These are phyloP conservation scores for Flaveria sonorensis DNA, from an alignment of 129 eudicot genomes.

Conservation along the genomic window DNA sequence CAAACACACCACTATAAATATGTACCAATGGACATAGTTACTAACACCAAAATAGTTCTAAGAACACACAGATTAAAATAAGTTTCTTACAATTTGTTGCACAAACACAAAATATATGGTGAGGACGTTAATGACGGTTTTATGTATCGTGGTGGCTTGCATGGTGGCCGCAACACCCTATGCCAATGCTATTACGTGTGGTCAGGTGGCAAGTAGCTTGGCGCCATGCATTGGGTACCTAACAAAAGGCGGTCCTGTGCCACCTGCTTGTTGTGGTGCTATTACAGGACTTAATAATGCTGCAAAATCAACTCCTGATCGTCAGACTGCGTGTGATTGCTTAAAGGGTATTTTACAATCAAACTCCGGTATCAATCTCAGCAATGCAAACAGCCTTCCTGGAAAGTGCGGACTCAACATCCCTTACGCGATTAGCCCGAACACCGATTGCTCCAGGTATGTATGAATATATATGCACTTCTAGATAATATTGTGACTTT, in stretches of 20 bases:
- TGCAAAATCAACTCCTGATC: conserved; percentile 35
- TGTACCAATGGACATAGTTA: neutral
- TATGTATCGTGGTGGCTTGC: conserved; percentile 4
- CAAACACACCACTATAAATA: neutral
- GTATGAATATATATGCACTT: neutral
- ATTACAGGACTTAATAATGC: conserved; percentile 23
- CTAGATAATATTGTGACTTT: neutral
- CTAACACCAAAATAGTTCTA: neutral
- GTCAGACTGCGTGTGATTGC: conserved; percentile 37
- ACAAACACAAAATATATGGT: neutral
- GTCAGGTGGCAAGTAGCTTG: conserved; percentile 12
- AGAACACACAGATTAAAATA: too few relatives aligned
- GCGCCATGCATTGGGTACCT: conserved; percentile 15
- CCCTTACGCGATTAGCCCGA: conserved; percentile 38
- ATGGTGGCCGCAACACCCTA: neutral
- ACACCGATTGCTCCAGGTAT: conserved; percentile 45
- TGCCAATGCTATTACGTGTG: conserved; percentile 19
- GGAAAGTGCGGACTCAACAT: conserved; percentile 21
- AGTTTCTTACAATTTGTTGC: neutral
- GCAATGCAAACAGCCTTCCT: conserved; percentile 33
- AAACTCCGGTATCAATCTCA: neutral
- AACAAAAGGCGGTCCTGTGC: neutral
- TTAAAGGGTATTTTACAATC: conserved; percentile 16
- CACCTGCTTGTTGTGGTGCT: conserved; percentile 37
- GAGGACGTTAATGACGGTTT: neutral